Conservation (phyloP, 2,329 filamentous ascomycete species). For the Exophiala lecanii-corni region DNA sequence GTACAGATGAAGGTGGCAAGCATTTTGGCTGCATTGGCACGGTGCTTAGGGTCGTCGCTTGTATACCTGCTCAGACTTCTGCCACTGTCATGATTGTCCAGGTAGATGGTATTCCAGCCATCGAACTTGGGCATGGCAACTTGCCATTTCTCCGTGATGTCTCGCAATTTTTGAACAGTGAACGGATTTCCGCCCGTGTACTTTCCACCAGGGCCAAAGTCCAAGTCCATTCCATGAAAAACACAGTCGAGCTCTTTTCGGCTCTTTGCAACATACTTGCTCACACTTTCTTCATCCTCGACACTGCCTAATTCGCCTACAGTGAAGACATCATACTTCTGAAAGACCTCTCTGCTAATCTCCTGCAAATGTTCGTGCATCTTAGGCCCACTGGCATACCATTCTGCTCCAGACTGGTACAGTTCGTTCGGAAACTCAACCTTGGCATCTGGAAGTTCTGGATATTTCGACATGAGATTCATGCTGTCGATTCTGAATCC, state of each 20-base stretch:
- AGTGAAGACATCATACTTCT: not conserved
- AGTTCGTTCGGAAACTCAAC: not conserved
- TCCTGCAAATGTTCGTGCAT: not conserved
- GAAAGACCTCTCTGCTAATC: not conserved
- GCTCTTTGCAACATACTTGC: not conserved
- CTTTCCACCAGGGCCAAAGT: not conserved
- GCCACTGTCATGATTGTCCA: conserved; percentile 61
- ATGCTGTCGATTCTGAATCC: conserved; percentile 65
- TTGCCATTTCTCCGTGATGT: conserved; percentile 42
- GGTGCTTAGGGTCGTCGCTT: conserved; percentile 42
- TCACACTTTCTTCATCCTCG: not conserved
- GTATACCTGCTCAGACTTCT: conserved; percentile 52
- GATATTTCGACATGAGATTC: conserved; percentile 46
- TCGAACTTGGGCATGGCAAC: conserved; percentile 45
- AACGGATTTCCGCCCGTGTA: not conserved
- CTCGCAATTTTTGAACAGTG: not conserved
- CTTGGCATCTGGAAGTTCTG: conserved; percentile 60
- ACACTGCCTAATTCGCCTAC: not conserved
- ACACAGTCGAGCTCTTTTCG: not conserved
- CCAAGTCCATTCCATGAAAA: not conserved
- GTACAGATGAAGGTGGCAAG: conserved; percentile 48
- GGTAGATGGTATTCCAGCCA: conserved; percentile 56
- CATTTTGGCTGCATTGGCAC: conserved; percentile 49
- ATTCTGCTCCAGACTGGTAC: not conserved
- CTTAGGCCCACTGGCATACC: not conserved